phyloP scores from a whole-genome alignment of 768 basidiomycete species.

The Tubosaeta sp. region DNA sequence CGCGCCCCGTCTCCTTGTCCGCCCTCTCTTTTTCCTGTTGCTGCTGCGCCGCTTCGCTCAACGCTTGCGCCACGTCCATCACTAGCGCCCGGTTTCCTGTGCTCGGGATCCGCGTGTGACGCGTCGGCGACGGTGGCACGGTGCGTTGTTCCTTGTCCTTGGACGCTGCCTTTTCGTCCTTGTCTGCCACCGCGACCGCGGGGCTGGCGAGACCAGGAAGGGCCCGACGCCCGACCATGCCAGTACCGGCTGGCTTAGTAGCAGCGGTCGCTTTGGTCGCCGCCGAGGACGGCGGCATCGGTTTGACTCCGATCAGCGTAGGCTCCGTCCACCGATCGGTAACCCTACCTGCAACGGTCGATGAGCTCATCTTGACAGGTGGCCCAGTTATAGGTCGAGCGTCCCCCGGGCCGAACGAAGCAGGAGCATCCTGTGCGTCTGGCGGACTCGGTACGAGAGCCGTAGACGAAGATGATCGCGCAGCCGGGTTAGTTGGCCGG shows the following conservation, averaged over 20 bases:
- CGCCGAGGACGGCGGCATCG: slow-evolving; percentile 5
- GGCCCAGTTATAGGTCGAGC: not conserved
- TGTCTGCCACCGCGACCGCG: not conserved
- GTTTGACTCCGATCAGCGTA: slow-evolving; percentile 31
- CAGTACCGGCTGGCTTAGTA: slow-evolving; percentile 16
- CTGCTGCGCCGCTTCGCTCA: slow-evolving; percentile 36
- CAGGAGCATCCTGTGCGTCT: not conserved
- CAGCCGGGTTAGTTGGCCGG: slow-evolving; percentile 1
- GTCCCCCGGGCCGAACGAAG: not conserved
- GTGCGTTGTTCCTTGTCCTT: slow-evolving; percentile 21
- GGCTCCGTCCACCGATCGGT: slow-evolving; percentile 33
- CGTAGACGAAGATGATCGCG: slow-evolving; percentile 1
- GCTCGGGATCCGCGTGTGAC: slow-evolving; percentile 58
- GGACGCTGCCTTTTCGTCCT: not conserved
- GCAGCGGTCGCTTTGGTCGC: not conserved
- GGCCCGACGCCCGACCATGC: slow-evolving; percentile 36
- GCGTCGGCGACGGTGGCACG: slow-evolving; percentile 33
- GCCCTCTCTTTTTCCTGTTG: slow-evolving; percentile 2
- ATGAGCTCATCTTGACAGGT: slow-evolving; percentile 5
- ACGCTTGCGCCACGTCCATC: slow-evolving; percentile 73
- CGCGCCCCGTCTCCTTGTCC: not conserved
- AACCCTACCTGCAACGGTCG: slow-evolving; percentile 13
- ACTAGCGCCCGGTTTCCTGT: slow-evolving; percentile 66
- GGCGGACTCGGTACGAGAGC: slow-evolving; percentile 1
- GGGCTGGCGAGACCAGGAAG: slow-evolving; percentile 38